Evolutionary conservation across 2,329 filamentous ascomycete genomes (phyloP).

Genomic region (Beauveria sp.): DNA sequence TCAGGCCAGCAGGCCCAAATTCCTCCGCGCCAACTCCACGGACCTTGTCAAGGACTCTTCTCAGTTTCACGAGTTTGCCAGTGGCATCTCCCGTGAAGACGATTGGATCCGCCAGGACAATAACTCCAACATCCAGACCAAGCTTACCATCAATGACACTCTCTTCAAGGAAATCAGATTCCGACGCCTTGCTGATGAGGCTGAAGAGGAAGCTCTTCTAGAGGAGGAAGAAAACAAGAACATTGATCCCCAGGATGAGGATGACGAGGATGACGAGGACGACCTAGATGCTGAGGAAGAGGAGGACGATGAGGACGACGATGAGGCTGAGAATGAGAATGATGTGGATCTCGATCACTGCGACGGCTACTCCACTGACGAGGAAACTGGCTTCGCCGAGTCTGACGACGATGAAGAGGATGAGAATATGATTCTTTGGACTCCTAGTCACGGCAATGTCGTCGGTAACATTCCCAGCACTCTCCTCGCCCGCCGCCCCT

Average conservation of each 20-base stretch:
- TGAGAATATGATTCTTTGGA: slow-evolving; percentile 53
- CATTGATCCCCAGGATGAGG: slow-evolving; percentile 33
- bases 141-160: slow-evolving; percentile 84
- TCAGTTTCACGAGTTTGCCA: slow-evolving; percentile 87
- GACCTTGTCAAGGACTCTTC: slow-evolving; percentile 48
- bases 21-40: slow-evolving; percentile 41
- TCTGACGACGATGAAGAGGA: slow-evolving; percentile 62
- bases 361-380: slow-evolving; percentile 70
- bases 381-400: slow-evolving; percentile 60
- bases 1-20: slow-evolving; percentile 31
- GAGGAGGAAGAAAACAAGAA: slow-evolving; percentile 57
- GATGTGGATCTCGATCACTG: slow-evolving; percentile 42
- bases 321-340: slow-evolving; percentile 46
- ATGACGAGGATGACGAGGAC: slow-evolving; percentile 38
- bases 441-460: slow-evolving; percentile 35
- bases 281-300: slow-evolving; percentile 40
- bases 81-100: slow-evolving; percentile 71
- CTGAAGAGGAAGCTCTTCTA: slow-evolving; percentile 76
- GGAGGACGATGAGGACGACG: slow-evolving; percentile 43
- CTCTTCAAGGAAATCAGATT: slow-evolving; percentile 85
- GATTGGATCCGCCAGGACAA: slow-evolving; percentile 75
- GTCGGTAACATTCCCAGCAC: slow-evolving; percentile 28
- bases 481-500: slow-evolving; percentile 24
- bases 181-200: slow-evolving; percentile 77
- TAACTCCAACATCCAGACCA: slow-evolving; percentile 52